Base-by-base conservation (phyloP, 257 asterid species). In the Striga asiatica region DNA sequence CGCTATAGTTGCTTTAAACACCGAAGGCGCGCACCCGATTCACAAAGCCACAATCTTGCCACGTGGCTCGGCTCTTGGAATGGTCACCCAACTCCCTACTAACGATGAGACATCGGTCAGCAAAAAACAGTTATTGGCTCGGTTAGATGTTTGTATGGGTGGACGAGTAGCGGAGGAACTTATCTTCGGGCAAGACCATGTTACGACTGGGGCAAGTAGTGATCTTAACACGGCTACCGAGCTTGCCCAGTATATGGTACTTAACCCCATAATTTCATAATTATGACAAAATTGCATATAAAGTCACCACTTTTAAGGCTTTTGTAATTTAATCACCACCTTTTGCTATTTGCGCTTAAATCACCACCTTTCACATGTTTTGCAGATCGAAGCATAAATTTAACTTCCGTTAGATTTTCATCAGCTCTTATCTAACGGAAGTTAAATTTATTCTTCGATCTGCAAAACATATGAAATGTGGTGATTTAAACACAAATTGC, bases 81-180 rank as follows among this genome's bases (percentile, higher is more conserved):
- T 84, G 94, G 94, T 84, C 48, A 81, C 94, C 25, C 94, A 84
- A 64, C 94, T 84, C 51, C 94, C 94, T n/a, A 76, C 94, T 28
- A 71, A 51, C 60, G 89, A 84, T 17, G 94, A 84, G 62, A 78
- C 89, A 31, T 84, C 94, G 59, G 64, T 79, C 62, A 81, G 94
- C 78, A 84, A 81, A 72, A 84, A 71, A 47, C 94, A 84, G 72
- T 63, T 84, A 61, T 60, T 84, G 68, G 94, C 94, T 16, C 87
- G 94, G 3, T 84, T 84, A 31, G 94, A 84, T 67, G 94, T 84
- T 47, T 84, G 94, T 66, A 84, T 84, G 94, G 94, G 94, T 38
- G 94, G 94, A 54, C 70, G 94, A 71, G 94, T 81, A 20, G 94
- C 89, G 0, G 94, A 84, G 59, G 94, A 84, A 65, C 87, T 84